Conservation (phyloP, 257 asterid species). For the Mentha longifolia region DNA sequence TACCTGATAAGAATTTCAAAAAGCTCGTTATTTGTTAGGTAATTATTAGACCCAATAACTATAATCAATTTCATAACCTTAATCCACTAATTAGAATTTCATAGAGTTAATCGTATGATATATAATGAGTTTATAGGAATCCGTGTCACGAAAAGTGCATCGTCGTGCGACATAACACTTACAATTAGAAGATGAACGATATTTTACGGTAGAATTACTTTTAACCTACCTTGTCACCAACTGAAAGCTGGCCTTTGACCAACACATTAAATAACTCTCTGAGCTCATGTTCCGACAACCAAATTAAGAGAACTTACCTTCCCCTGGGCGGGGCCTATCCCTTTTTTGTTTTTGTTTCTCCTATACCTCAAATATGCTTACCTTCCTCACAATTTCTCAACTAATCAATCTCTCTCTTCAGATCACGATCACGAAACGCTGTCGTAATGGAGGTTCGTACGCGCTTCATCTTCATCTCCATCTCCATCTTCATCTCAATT, state of each 20-base stretch:
- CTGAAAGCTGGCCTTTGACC: constrained; percentile 22
- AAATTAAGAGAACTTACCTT: constrained; percentile 19
- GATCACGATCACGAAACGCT: constrained; percentile 9
- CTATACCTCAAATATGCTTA: not conserved
- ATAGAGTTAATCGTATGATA: too few species aligned
- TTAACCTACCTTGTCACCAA: not conserved
- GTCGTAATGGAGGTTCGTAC: constrained; percentile 34
- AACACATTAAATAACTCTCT: not conserved
- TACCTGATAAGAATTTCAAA: too few species aligned
- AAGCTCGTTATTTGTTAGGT: too few species aligned
- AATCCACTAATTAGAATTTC: too few species aligned
- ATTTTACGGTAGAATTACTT: not conserved
- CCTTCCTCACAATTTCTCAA: not conserved
- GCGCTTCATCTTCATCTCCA: not conserved
- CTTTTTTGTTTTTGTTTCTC: not conserved
- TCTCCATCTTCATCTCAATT: not conserved
- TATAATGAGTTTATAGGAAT: too few species aligned
- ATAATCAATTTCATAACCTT: too few species aligned
- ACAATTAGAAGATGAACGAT: too few species aligned
- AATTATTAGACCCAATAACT: too few species aligned
- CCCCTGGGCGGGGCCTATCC: constrained; percentile 18
- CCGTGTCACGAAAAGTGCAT: too few species aligned
- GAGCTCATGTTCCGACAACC: constrained; percentile 24
- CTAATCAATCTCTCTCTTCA: not conserved
- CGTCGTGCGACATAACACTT: too few species aligned